Conservation (phyloP, 1,139 yeast species). For the Debaryomyces psychrophilus region DNA sequence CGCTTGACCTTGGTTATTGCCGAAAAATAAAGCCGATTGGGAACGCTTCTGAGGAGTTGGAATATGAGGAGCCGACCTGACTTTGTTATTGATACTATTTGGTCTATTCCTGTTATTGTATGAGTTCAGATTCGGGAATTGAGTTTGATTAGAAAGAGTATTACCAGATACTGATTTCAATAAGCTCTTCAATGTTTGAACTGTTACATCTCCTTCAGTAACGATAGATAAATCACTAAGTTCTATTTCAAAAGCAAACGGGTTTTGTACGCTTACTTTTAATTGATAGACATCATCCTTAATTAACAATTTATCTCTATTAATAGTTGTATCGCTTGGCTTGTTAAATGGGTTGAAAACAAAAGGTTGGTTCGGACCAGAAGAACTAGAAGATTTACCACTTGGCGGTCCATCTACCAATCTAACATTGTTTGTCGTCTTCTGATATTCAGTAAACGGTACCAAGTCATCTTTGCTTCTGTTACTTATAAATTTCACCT, state of each 20-base stretch:
- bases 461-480: constrained; percentile 31
- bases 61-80: neutral
- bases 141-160: neutral
- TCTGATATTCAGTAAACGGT: constrained; percentile 37
- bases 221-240: constrained; percentile 55
- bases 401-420: constrained; percentile 15
- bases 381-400: neutral
- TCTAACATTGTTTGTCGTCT: constrained; percentile 14
- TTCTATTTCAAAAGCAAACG: constrained; percentile 75
- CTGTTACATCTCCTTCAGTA: constrained; percentile 30
- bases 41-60: constrained; percentile 6
- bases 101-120: neutral
- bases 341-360: constrained; percentile 43
- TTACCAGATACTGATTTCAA: constrained; percentile 13
- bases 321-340: constrained; percentile 15
- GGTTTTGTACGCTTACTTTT: constrained; percentile 69
- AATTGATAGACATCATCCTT: constrained; percentile 60
- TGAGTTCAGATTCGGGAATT: neutral
- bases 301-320: constrained; percentile 45
- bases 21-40: constrained; percentile 4
- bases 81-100: neutral
- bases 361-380: constrained; percentile 15
- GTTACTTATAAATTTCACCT: constrained; percentile 38
- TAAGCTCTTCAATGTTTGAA: constrained; percentile 31
- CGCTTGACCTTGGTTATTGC: constrained; percentile 7